A percentile compares a stretch with the other conserved stretches of the same genome.
Evolutionary conservation across 371 early-diverging fungal species (phyloP).

Genomic region (Mortierella sp.): DNA sequence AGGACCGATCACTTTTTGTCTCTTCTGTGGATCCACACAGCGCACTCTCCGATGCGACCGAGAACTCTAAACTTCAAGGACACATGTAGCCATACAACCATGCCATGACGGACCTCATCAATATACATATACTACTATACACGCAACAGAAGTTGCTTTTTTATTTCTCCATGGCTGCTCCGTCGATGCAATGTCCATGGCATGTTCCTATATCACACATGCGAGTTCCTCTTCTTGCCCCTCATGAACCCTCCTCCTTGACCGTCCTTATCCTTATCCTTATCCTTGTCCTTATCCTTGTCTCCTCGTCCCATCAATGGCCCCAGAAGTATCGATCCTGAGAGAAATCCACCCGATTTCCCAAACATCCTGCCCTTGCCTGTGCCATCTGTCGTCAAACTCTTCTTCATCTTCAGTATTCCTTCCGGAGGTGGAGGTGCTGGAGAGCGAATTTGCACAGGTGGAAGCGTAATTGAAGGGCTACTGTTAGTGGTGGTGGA

Average conservation of each 20-base stretch:
- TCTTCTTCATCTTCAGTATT: slow-evolving; percentile 49
- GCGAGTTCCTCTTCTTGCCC: slow-evolving; percentile 28
- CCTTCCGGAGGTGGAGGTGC: slow-evolving; percentile 42
- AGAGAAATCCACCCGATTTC: slow-evolving; percentile 31
- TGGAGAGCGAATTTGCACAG: slow-evolving; percentile 12
- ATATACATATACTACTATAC: too few relatives aligned
- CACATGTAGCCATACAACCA: background rate
- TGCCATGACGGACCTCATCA: too few relatives aligned
- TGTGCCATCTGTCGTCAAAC: slow-evolving; percentile 42
- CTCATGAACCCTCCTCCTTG: slow-evolving; percentile 10
- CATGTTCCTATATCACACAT: slow-evolving; percentile 11
- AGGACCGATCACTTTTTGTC: too few relatives aligned
- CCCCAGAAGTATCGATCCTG: slow-evolving; percentile 17
- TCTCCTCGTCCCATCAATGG: slow-evolving; percentile 31
- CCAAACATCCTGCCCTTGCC: slow-evolving; percentile 14
- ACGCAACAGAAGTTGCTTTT: too few relatives aligned
- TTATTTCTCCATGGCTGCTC: too few relatives aligned
- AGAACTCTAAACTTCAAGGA: background rate
- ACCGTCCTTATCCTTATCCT: slow-evolving; percentile 6
- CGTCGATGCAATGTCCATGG: too few relatives aligned
- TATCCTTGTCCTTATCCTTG: slow-evolving; percentile 17
- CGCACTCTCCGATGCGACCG: background rate
- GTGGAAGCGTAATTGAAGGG: slow-evolving; percentile 14
- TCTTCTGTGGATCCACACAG: too few relatives aligned
- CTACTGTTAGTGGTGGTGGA: too few relatives aligned